Percentiles rank a stretch among this genome's conserved stretches.
Conservation (phyloP, 139 green algal genomes). For the Klebsormidium nitens region DNA sequence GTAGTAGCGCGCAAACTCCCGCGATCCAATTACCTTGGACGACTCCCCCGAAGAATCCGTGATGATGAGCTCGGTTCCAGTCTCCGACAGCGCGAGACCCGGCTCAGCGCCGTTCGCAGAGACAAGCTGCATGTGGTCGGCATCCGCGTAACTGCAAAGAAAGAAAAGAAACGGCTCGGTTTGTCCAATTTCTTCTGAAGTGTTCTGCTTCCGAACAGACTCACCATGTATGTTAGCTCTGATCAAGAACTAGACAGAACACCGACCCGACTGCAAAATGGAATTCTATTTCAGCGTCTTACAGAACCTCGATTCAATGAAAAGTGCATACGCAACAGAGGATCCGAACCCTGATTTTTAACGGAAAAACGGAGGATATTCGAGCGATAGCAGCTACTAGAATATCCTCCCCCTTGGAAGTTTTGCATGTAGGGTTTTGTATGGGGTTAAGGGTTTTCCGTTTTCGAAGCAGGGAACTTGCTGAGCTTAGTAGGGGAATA, state of each 20-base stretch:
- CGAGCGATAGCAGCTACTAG: no score
- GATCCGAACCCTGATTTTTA: no score
- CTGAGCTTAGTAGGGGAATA: no score
- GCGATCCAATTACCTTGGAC: constrained; percentile 21
- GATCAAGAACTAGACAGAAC: constrained; percentile 8
- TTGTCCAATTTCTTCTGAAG: no score
- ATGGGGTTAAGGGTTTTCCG: no score
- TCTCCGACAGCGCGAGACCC: neutral
- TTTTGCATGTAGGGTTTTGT: neutral
- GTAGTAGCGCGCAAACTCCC: constrained; percentile 42
- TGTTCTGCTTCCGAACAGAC: constrained; percentile 3
- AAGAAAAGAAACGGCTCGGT: no score
- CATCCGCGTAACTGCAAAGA: constrained; percentile 9
- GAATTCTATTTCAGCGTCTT: no score
- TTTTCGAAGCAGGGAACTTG: no score
- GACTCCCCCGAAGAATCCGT: neutral
- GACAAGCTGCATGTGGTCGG: neutral
- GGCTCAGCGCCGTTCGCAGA: constrained; percentile 2
- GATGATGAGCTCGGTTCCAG: constrained; percentile 32
- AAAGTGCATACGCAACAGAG: no score
- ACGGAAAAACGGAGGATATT: no score
- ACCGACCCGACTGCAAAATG: no score
- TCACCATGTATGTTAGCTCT: neutral
- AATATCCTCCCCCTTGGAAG: neutral
- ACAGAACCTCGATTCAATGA: no score